Evolutionary conservation across 139 green algal species (phyloP), one percentile per base, ranked within the genome.

Genomic region (Pedinophyceae sp.): DNA sequence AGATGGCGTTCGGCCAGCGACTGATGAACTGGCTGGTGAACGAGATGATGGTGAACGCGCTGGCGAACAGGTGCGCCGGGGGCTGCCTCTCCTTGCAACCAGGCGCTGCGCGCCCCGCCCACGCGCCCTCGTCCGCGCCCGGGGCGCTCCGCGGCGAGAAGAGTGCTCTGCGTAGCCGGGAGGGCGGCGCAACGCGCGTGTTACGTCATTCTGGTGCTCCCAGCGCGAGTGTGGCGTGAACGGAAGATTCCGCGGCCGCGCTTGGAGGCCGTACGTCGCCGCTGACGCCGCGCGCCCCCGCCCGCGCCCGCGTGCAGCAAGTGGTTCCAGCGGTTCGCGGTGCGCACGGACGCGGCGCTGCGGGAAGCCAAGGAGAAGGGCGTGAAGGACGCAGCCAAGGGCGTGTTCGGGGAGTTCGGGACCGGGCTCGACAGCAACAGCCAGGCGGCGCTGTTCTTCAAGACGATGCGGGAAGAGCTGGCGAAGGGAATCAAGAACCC

Each of bases 241-340:
- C 34, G 10, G 10, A 7, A 7, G 10, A 13, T 7, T 43, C 10
- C 13, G 34, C 10, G 7, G 34, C 13, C 10, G 34, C 34, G 34
- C 34, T 7, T 13, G 13, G 10, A 43, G 34, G 34, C 34, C 34
- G 10, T 13, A 13, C 10, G 34, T 19, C 34, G 34, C 34, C 10
- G 10, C 10, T 7, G 10, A 43, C 10, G 10, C 7, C 34, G 10
- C 34, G 7, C 13, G 34, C 34, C 34, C 34, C 34, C 34, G 7
- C 10, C 34, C 34, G 10, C 34, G 34, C 34, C 13, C 13, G 2
- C 30, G 34, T 48, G 62, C 67, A 81, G 73, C 56, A 64, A 57
- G 20, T 62, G 57, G 19, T 85, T 85, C 60, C 77, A 85, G 70
- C 46, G 51, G n/a, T 84, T 85, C 69, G 77, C 75, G 15, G 64